Percentiles rank a stretch among this genome's conserved stretches.
phyloP scores from a whole-genome alignment of 2,329 filamentous ascomycete genomes.

The Cladosporium sp. region DNA sequence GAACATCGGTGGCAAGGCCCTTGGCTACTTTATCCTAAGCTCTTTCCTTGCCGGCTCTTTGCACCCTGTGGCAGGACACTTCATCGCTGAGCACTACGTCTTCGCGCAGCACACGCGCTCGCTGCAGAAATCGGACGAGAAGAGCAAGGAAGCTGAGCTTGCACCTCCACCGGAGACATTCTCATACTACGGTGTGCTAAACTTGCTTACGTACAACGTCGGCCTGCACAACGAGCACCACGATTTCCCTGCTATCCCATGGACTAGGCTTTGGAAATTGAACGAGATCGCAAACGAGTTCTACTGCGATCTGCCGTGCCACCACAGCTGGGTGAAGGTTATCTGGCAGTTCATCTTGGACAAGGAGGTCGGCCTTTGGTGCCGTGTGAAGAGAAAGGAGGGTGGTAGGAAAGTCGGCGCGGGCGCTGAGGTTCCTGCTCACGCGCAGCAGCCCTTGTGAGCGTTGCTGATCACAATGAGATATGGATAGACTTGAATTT shows the following conservation, averaged over 20 bases:
- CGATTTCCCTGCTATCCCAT: slow-evolving; percentile 94
- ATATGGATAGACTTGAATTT: not conserved
- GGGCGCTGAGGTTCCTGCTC: slow-evolving; percentile 2
- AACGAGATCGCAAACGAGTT: slow-evolving; percentile 83
- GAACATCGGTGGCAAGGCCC: slow-evolving; percentile 56
- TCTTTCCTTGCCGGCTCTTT: slow-evolving; percentile 91
- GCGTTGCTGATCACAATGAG: not conserved
- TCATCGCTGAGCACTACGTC: slow-evolving; percentile 87
- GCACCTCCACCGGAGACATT: slow-evolving; percentile 79
- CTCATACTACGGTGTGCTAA: slow-evolving; percentile 91
- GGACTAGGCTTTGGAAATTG: slow-evolving; percentile 77
- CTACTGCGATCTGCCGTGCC: slow-evolving; percentile 79
- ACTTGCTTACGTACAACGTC: slow-evolving; percentile 93
- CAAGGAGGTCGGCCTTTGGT: slow-evolving; percentile 81
- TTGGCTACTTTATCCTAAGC: slow-evolving; percentile 81
- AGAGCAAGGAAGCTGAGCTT: slow-evolving; percentile 42
- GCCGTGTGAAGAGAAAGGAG: slow-evolving; percentile 85
- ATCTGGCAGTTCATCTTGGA: slow-evolving; percentile 96
- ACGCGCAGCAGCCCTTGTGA: slow-evolving; percentile 9
- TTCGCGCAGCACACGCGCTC: slow-evolving; percentile 52
- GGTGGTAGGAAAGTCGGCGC: slow-evolving; percentile 60
- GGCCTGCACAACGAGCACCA: slow-evolving; percentile 98
- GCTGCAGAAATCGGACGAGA: slow-evolving; percentile 26
- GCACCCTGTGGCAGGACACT: slow-evolving; percentile 92
- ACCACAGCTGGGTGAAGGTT: slow-evolving; percentile 86